phyloP scores from a whole-genome alignment of 2,329 filamentous ascomycete genomes.

The Arthrinium phaeospermum region DNA sequence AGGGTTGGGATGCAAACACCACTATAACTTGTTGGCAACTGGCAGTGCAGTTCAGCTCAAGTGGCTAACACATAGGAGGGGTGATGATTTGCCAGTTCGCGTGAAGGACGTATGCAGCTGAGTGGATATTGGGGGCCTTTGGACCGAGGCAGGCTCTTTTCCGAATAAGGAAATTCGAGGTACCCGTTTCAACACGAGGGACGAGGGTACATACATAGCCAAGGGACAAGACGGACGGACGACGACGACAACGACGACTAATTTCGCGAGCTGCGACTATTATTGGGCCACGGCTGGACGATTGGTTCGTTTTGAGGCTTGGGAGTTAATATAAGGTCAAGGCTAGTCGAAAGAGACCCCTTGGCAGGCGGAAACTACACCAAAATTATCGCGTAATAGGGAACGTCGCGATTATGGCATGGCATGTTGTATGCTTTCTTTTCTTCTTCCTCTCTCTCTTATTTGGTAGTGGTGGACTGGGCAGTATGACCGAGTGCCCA shows the following conservation, averaged over 20 bases:
- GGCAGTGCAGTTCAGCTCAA: conserved; percentile 8
- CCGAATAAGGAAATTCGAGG: neutral
- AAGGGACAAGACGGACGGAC: neutral
- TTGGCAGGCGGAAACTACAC: neutral
- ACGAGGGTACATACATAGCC: neutral
- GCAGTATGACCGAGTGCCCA: neutral
- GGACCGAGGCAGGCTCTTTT: neutral
- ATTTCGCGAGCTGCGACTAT: neutral
- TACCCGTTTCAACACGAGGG: neutral
- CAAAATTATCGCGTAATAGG: neutral
- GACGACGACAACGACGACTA: neutral
- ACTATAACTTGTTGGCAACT: neutral
- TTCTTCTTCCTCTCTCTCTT: neutral
- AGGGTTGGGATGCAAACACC: neutral
- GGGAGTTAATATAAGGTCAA: conserved; percentile 11
- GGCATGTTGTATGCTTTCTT: neutral
- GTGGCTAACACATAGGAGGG: neutral
- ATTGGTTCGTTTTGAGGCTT: neutral
- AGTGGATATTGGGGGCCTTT: neutral
- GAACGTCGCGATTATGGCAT: neutral
- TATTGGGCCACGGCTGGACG: neutral
- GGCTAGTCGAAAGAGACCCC: neutral
- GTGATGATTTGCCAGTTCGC: neutral
- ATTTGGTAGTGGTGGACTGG: neutral
- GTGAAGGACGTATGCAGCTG: neutral